Evolutionary conservation across 139 green algal genomes (phyloP).

Genomic region (Zygnema circumcarinatum): DNA sequence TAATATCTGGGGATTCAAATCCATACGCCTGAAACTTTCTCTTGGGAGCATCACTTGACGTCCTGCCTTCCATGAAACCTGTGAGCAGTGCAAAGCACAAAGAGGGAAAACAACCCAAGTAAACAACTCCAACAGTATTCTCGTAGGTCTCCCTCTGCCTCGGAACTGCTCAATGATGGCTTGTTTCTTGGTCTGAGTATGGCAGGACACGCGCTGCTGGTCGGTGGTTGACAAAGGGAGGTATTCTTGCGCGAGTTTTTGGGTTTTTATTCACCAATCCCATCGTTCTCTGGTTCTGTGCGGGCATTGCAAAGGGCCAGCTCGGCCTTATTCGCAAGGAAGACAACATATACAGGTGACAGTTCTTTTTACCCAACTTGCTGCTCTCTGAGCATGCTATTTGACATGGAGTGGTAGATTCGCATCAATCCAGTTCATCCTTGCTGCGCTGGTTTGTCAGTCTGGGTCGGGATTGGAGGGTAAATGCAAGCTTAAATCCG

Average conservation of each 20-base stretch:
- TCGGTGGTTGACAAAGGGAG: slow-evolving; percentile 31
- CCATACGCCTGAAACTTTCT: too few species aligned
- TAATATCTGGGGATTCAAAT: too few species aligned
- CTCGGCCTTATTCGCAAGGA: slow-evolving; percentile 90
- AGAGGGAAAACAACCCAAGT: too few species aligned
- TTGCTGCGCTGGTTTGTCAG: not conserved
- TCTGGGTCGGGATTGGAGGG: too few species aligned
- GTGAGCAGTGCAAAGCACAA: too few species aligned
- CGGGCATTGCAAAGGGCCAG: slow-evolving; percentile 92
- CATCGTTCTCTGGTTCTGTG: slow-evolving; percentile 89
- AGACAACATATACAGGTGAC: slow-evolving; percentile 77
- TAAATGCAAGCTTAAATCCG: too few species aligned
- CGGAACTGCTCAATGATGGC: too few species aligned
- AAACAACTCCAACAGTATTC: too few species aligned
- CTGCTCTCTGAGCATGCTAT: not conserved
- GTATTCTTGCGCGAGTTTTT: slow-evolving; percentile 48
- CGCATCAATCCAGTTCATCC: not conserved
- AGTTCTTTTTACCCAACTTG: not conserved
- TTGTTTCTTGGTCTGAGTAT: too few species aligned
- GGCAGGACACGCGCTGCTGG: slow-evolving; percentile 41
- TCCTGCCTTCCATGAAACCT: too few species aligned
- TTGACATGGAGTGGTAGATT: not conserved
- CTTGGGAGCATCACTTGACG: too few species aligned
- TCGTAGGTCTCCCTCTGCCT: too few species aligned
- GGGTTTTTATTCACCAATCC: slow-evolving; percentile 69